Evolutionary conservation across 495 filamentous ascomycete species (phyloP), one percentile per base, ranked within the genome.

Genomic region (Rusavskia elegans): DNA sequence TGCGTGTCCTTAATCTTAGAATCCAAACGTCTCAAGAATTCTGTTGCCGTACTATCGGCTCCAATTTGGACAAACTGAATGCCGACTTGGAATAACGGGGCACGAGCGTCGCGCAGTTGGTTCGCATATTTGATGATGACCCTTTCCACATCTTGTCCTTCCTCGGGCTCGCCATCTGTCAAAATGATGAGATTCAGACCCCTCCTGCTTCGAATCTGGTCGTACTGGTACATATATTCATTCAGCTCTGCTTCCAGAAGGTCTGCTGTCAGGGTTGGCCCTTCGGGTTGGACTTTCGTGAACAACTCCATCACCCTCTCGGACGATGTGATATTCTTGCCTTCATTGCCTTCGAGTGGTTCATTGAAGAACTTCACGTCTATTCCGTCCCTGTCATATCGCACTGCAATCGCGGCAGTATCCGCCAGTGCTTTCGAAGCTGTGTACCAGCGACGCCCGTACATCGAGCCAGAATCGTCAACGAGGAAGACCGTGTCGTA

Each of bases 61-160:
- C 90, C 90, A 52, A 96, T 82, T 67, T 97, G 90, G 66, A 97
- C 89, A 69, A 97, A 95, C 66, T 97, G 90, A 49, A 97, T 80
- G 10, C 92, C 90, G 11, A 95, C 71, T 68, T 97, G 92, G 70
- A 84, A 83, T 21, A 84, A 74, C 36, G 82, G 78, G 0, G 89
- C 89, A 38, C 79, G 71, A 5, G 81, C 62, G 16, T 61, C 64
- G 62, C 94, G 89, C 21, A 97, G 69, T 51, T 74, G 74, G 64
- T 77, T 71, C 0, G 89, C 90, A 0, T 76, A 71, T 5, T 64
- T 61, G 11, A 84, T 68, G 46, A 97, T 81, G 5, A 84, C 71
- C 48, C 67, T 70, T 64, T 89, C 85, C 11, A 84, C 75, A 55
- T 89, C 83, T 17, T 58, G 32, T 20, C 19, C 37, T 55, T 92